These are phyloP conservation scores for Alternaria metachromatica DNA, from an alignment of 2,329 filamentous ascomycete species.

Conservation along the genomic window DNA sequence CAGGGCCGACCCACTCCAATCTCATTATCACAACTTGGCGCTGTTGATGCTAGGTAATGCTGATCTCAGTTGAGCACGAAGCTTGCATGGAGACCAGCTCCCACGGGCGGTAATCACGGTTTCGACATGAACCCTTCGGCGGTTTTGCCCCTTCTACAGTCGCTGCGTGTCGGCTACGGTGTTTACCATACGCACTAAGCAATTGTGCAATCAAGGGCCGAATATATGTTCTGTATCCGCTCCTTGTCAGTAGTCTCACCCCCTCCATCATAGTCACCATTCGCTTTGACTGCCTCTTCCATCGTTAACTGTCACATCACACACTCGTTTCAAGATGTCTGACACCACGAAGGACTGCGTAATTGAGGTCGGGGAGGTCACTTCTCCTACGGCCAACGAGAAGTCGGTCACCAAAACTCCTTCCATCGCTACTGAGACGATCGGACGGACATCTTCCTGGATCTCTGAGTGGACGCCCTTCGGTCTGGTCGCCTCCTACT, in stretches of 20 bases:
- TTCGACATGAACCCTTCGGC: conserved; percentile 8
- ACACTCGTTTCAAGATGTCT: conserved; percentile 33
- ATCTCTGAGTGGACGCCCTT: conserved; percentile 53
- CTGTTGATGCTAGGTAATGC: conserved; percentile 7
- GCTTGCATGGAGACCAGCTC: conserved; percentile 4
- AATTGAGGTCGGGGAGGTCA: conserved; percentile 34
- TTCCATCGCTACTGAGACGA: conserved; percentile 2
- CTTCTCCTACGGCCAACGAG: conserved; percentile 11
- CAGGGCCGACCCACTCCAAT: conserved; percentile 7
- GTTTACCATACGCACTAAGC: conserved; percentile 2
- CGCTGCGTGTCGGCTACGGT: not conserved
- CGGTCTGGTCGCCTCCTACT: conserved; percentile 51
- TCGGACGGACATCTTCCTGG: conserved; percentile 32
- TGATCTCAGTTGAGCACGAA: conserved; percentile 9
- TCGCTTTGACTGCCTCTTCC: conserved; percentile 27
- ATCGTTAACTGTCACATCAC: conserved; percentile 8
- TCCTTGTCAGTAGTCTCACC: conserved; percentile 2
- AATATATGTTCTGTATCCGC: conserved; percentile 11
- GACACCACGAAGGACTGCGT: conserved; percentile 20
- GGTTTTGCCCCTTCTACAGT: conserved; percentile 3
- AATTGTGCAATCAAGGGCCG: not conserved
- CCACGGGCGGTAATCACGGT: conserved; percentile 4
- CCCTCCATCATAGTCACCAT: conserved; percentile 24
- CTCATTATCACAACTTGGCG: conserved; percentile 5
- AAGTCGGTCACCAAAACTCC: conserved; percentile 9